Conservation (phyloP, 2,329 filamentous ascomycete genomes). For the Aspergillus glaucus region DNA sequence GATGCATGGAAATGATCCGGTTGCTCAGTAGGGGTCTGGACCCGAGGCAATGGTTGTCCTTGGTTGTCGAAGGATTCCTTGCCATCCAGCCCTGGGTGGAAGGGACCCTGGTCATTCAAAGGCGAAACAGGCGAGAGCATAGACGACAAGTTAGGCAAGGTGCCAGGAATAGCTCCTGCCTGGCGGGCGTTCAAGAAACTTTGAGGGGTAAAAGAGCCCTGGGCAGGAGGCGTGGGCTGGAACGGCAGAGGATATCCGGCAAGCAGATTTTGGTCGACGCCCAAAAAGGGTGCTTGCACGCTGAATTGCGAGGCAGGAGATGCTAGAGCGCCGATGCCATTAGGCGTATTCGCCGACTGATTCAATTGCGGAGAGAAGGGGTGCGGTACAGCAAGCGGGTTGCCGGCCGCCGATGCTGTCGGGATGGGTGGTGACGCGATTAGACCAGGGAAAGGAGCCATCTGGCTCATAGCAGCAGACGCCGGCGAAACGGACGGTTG, state of each 20-base stretch:
- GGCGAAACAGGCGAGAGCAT: constrained; percentile 61
- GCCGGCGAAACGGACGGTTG: constrained; percentile 61
- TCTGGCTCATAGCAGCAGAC: constrained; percentile 57
- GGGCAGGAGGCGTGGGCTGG: constrained; percentile 53
- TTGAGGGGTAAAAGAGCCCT: constrained; percentile 35
- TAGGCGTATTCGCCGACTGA: constrained; percentile 57
- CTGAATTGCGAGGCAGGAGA: constrained; percentile 66
- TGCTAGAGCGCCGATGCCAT: constrained; percentile 57
- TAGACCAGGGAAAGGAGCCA: constrained; percentile 67
- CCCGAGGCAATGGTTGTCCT: constrained; percentile 20
- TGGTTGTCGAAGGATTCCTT: constrained; percentile 23
- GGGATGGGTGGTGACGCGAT: constrained; percentile 80
- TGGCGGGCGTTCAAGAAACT: constrained; percentile 38
- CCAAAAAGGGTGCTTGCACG: constrained; percentile 53
- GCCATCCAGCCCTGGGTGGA: constrained; percentile 25
- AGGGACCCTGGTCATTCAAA: constrained; percentile 47
- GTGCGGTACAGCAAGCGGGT: constrained; percentile 55
- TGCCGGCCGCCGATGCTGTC: constrained; percentile 70
- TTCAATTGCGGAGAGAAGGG: constrained; percentile 57
- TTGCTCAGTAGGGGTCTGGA: constrained; percentile 25
- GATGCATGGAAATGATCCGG: constrained; percentile 37
- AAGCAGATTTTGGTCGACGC: constrained; percentile 51
- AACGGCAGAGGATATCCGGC: constrained; percentile 64
- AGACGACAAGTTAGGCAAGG: constrained; percentile 35
- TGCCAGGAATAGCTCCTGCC: constrained; percentile 35